Base-by-base conservation (phyloP, 305 asterid genomes). In the Withania somnifera region DNA sequence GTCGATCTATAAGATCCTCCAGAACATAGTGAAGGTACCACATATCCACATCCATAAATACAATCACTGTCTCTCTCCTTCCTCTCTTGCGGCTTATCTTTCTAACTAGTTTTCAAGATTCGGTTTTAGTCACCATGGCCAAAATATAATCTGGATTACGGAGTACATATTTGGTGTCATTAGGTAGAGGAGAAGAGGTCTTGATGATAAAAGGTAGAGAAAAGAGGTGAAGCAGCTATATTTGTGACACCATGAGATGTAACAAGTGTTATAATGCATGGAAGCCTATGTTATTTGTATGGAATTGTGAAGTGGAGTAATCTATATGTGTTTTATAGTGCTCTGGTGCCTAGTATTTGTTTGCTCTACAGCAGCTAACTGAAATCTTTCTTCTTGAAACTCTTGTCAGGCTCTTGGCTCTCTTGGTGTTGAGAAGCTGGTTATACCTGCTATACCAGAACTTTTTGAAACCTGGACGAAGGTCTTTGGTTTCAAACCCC, bases 401-500 rank as follows among this genome's bases (percentile, higher is more conserved):
- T 81, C 68, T 80, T 78, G 22, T 80, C 92, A 97, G 99, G 91
- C 87, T 82, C 98, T 97, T 75, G 28, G 85, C 84, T 89, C 94
- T 83, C 90, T 97, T 82, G 93, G 91, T 80, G 93, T 97, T 78
- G 91, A 88, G 89, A 89, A 89, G 75, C 89, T 97, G 83, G 92
- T 97, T 47, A 92, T 97, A 80, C 99, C 98, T 11, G 98, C 99
- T 78, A 90, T 97, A 84, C 82, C 95, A 51, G 97, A 92, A 81
- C 94, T 95, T 10, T 86, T 78, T n/a, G 91, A 92, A 78, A 97
- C 98, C 45, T 97, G 99, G 99, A 97, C 98, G 22, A 89, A 90
- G 50, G 90, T 89, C 53, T 95, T 97, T 81, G 96, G 93, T 81
- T 97, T 97, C 83, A 30, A 14, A 14, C 93, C 93, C 78, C 89